Evolutionary conservation across 1,284 basidiomycete genomes (phyloP), one percentile per base, ranked within the genome.

Genomic region (Phylloporus gajari): DNA sequence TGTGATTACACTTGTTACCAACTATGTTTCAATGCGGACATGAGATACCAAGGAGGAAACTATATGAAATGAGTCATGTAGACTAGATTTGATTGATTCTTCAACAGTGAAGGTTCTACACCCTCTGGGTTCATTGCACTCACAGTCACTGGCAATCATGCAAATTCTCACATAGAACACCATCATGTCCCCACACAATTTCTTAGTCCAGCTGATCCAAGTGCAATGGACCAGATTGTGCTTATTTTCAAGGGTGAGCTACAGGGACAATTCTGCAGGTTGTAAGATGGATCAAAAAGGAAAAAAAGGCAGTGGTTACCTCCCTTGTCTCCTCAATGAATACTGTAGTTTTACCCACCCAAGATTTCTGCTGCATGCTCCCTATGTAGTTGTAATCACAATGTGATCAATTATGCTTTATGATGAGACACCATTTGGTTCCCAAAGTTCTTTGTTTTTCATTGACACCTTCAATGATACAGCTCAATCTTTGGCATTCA

Each of bases 1-100:
- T 65, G 64, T 12, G n/a, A 65, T 38, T 65, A 65, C n/a, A 9
- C 9, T n/a, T 1, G 5, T 17, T 32, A 65, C 27, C n/a, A 42
- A 7, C 25, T 69, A 11, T 66, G 63, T 35, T 67, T 73, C 30
- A 71, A 69, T 25, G 23, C 69, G 3, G 44, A 59, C 9, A 13
- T 32, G 23, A 40, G 40, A 3, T 73, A 68, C 23, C 21, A 15
- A 11, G 46, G 53, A 13, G 67, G 67, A 2, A 72, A 59, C n/a
- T 63, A 69, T 17, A 13, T 46, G 9, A 73, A 68, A 19, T 12
- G 44, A 27, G 56, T 73, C 1, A 53, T 73, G 38, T 19, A 53
- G 11, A 73, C 60, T 6, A 68, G 42, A n/a, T 68, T 53, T 4
- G 59, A 69, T 62, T 38, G 19, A 15, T 73, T 72, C 59, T 60